These are phyloP conservation scores for Fusarium scirpi DNA, from an alignment of 2,329 filamentous ascomycete genomes.

Conservation along the genomic window DNA sequence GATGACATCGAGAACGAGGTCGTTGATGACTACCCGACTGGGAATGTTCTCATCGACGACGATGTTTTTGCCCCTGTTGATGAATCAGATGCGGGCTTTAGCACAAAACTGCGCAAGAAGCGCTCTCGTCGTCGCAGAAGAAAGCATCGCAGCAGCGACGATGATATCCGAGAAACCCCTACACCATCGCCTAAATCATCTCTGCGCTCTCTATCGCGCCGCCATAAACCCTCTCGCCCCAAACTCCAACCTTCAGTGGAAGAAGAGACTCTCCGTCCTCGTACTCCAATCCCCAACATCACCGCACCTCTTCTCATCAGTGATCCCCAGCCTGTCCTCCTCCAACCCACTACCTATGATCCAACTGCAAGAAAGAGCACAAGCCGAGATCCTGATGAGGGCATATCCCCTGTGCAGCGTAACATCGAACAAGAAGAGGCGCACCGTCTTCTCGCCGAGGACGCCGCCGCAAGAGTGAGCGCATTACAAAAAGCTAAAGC, in stretches of 20 bases:
- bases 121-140: slow-evolving; percentile 54
- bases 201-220: slow-evolving; percentile 40
- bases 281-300: slow-evolving; percentile 55
- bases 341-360: slow-evolving; percentile 70
- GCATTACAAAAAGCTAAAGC: slow-evolving; percentile 70
- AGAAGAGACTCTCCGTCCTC: slow-evolving; percentile 43
- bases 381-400: slow-evolving; percentile 51
- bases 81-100: slow-evolving; percentile 53
- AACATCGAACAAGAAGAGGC: slow-evolving; percentile 68
- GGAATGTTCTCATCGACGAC: slow-evolving; percentile 45
- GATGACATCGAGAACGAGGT: slow-evolving; percentile 51
- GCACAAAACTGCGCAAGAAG: slow-evolving; percentile 63
- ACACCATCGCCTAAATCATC: slow-evolving; percentile 38
- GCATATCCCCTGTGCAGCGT: slow-evolving; percentile 69
- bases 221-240: slow-evolving; percentile 44
- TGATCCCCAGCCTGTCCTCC: slow-evolving; percentile 64
- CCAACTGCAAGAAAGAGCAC: slow-evolving; percentile 49
- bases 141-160: slow-evolving; percentile 51
- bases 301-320: slow-evolving; percentile 63
- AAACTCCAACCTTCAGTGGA: slow-evolving; percentile 44
- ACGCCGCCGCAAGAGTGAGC: slow-evolving; percentile 65
- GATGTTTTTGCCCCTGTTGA: slow-evolving; percentile 10
- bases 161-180: slow-evolving; percentile 35
- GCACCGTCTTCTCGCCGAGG: slow-evolving; percentile 68
- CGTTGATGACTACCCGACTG: slow-evolving; percentile 48